Base-by-base conservation (phyloP, 2,329 filamentous ascomycete genomes). In the Calonectria montana region DNA sequence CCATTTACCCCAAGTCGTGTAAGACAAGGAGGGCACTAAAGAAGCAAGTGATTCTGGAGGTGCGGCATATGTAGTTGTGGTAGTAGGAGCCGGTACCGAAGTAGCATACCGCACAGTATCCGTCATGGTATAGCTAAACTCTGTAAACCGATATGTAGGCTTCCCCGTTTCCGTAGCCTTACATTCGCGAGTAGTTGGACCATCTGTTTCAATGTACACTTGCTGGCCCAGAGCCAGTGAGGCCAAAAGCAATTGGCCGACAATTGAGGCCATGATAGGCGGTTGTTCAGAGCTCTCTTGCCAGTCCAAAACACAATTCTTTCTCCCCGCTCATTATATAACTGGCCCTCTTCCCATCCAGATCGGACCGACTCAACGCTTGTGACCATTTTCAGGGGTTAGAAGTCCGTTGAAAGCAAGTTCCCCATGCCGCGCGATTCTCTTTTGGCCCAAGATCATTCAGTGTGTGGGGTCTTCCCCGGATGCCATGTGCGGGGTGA, bases 1-100 rank as follows among this genome's bases (percentile, higher is more conserved):
- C 81, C 81, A 83, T 73, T 80, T 82, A 5, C 81, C 81, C 81
- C 81, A 83, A 2, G 80, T 82, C 0, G 81, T 82, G 29, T 79
- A 82, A 0, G 80, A 81, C 15, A 81, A 64, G 3, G 77, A 78
- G 1, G 80, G 74, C 0, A 82, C 61, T 2, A 82, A 67, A 9
- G 76, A 73, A 7, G 67, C 69, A 16, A 82, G 74, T 2, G 77
- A 77, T 53, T 79, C 78, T 15, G 77, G 74, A 8, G 81, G 77
- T 6, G 74, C 69, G 1, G 81, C 81, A 53, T 80, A 82, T 15
- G 80, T 82, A 9, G 76, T 70, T 8, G 81, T 81, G 2, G 79
- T 73, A 4, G 81, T 81, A 4, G 81, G 81, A 2, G 80, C 72
- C 4, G 80, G 77, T 5, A 79, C 74, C 1, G 81, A 78, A 16